Percentiles rank a stretch among this genome's conserved stretches.
Conservation (phyloP, 2,329 filamentous ascomycete species). For the Fusarium cicatricum region DNA sequence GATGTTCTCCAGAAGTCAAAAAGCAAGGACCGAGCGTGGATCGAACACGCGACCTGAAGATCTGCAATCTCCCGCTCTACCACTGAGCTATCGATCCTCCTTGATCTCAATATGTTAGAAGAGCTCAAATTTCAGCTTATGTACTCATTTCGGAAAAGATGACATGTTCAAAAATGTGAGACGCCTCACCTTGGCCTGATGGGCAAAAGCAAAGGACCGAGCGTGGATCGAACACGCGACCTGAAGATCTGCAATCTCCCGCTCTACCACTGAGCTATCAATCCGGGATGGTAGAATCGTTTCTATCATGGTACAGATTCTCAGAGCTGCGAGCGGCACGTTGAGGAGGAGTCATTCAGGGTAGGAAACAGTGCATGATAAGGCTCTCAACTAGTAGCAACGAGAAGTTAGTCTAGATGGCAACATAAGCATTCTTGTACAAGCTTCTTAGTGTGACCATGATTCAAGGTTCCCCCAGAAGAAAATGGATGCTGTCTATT, state of each 20-base stretch:
- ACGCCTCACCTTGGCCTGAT: not conserved
- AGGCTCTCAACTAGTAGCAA: too few relatives aligned
- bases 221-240: constrained; percentile 36
- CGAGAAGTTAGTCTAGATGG: too few relatives aligned
- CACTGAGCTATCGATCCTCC: constrained; percentile 34
- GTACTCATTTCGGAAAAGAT: not conserved
- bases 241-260: constrained; percentile 37
- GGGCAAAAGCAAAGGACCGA: constrained; percentile 29
- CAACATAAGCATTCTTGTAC: too few relatives aligned
- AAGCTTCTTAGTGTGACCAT: too few relatives aligned
- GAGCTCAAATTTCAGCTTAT: not conserved
- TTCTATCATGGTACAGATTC: not conserved
- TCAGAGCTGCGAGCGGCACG: not conserved
- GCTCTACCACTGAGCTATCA: constrained; percentile 38
- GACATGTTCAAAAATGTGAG: not conserved
- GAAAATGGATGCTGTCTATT: too few relatives aligned
- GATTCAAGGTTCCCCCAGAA: too few relatives aligned
- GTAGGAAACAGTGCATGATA: too few relatives aligned
- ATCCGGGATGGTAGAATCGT: not conserved
- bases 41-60: constrained; percentile 36
- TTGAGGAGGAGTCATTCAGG: too few relatives aligned
- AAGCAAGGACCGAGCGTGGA: constrained; percentile 34
- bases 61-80: constrained; percentile 38
- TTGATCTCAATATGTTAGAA: not conserved
- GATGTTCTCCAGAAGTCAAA: not conserved